Base-by-base conservation (phyloP, 1,139 yeast genomes). In the Lodderomyces orthopsilosis region DNA sequence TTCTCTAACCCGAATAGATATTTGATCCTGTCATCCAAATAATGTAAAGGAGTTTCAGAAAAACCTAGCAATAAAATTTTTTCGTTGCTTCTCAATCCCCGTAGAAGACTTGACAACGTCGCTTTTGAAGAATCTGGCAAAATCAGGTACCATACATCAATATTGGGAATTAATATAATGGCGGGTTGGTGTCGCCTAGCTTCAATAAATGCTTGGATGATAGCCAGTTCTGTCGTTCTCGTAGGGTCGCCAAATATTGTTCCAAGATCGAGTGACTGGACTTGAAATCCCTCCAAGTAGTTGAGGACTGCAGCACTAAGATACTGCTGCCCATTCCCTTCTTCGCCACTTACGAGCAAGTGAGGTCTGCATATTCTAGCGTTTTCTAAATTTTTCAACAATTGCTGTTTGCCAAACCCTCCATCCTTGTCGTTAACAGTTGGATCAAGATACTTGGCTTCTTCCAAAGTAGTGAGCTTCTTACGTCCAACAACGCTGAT, bases 111-210 rank as follows among this genome's bases (percentile, higher is more conserved):
- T 34, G 80, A 69, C 41, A 93, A 74, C 0, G 95, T 85, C 1
- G 93, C 79, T 51, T 77, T 80, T 1, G 91, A 88, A 3, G 86
- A 73, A 12, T 74, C 79, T 0, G 90, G 79, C 37, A 89, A 77
- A 1, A 88, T 81, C 30, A 70, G 71, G 45, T 75, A 70, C 93
- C 96, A 90, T 4, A 82, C 76, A 50, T 90, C 93, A 44, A 90
- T 68, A 57, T 86, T 86, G 1, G 98, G 97, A 44, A 93, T 79
- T 57, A 79, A 86, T 2, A 94, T 66, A 9, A 94, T 84, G 12
- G 96, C 80, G 1, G 98, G 98, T 46, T 86, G 88, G 52, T 91
- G 95, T 56, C 96, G 79, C 53, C 88, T 79, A 2, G 95, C 95
- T 63, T 93, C 99, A 24, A 86, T 74, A 57, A 94, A 84, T 19